Evolutionary conservation across 495 filamentous ascomycete species (phyloP).

Genomic region (Penicillium silybi): DNA sequence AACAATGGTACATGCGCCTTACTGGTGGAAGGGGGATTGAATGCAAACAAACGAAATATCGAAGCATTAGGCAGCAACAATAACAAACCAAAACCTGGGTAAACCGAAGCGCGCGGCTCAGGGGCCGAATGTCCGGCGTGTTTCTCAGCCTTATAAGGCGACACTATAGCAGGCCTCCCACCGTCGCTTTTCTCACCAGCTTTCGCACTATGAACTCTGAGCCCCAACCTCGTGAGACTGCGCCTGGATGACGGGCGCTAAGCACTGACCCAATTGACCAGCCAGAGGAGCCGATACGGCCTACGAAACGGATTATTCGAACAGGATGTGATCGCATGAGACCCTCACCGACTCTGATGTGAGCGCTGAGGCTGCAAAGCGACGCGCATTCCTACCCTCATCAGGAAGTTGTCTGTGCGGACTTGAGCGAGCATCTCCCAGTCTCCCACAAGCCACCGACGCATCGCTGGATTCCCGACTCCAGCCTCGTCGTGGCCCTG

Average conservation of each 20-base stretch:
- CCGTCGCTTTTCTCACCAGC: neutral
- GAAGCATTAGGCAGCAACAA: conserved; percentile 7
- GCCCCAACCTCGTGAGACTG: neutral
- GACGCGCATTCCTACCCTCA: neutral
- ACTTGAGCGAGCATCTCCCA: no score
- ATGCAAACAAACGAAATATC: neutral
- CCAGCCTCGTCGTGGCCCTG: neutral
- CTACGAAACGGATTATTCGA: neutral
- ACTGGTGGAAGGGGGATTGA: neutral
- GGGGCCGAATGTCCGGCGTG: neutral
- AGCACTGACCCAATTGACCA: neutral
- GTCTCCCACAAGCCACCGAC: neutral
- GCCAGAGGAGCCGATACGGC: neutral
- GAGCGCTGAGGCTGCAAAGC: no score
- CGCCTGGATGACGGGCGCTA: neutral
- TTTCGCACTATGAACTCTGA: neutral
- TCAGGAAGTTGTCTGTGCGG: neutral
- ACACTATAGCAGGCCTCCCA: neutral
- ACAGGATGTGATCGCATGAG: neutral
- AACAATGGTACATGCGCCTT: neutral
- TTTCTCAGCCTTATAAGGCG: neutral
- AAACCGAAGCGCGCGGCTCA: neutral
- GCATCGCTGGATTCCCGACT: neutral
- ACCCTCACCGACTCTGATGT: no score
- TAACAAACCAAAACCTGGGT: neutral